Conservation (phyloP, 495 filamentous ascomycete species). For the Lineolata rhizophorae region DNA sequence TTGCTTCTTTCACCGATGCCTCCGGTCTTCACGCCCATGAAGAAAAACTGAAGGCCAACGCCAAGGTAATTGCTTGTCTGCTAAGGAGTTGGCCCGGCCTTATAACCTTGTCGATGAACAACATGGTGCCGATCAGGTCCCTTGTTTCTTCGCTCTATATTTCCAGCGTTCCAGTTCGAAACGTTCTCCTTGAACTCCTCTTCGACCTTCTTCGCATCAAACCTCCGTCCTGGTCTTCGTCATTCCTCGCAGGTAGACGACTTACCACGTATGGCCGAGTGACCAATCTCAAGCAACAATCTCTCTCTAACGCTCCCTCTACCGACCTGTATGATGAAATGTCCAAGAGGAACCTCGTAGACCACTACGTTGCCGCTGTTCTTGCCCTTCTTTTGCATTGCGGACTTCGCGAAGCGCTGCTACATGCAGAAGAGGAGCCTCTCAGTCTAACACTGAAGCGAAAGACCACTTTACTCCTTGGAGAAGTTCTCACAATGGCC, state of each 20-base stretch:
- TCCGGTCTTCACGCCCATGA: constrained; percentile 42
- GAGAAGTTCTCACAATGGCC: constrained; percentile 74
- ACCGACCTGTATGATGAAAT: constrained; percentile 34
- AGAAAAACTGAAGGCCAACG: constrained; percentile 59
- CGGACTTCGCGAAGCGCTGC: constrained; percentile 47
- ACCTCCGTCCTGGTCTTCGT: constrained; percentile 86
- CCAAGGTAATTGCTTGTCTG: constrained; percentile 67
- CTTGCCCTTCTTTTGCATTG: constrained; percentile 69
- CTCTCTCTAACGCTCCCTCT: constrained; percentile 26
- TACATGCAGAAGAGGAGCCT: constrained; percentile 43
- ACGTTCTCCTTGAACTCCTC: constrained; percentile 53
- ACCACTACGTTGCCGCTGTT: constrained; percentile 82
- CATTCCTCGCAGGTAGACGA: constrained; percentile 77
- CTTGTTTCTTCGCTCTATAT: constrained; percentile 61
- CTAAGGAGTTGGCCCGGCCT: constrained; percentile 86
- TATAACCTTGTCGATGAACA: constrained; percentile 63
- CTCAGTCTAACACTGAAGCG: constrained; percentile 55
- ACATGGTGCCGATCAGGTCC: constrained; percentile 62
- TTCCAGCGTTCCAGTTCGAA: constrained; percentile 40
- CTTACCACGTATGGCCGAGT: constrained; percentile 86
- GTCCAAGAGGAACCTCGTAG: constrained; percentile 60
- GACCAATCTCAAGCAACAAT: constrained; percentile 68
- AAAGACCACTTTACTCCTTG: constrained; percentile 75
- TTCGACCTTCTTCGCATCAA: constrained; percentile 88
- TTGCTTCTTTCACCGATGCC: constrained; percentile 71